phyloP scores from a whole-genome alignment of 108 stramenopile genomes.

The Nitzschia palea region DNA sequence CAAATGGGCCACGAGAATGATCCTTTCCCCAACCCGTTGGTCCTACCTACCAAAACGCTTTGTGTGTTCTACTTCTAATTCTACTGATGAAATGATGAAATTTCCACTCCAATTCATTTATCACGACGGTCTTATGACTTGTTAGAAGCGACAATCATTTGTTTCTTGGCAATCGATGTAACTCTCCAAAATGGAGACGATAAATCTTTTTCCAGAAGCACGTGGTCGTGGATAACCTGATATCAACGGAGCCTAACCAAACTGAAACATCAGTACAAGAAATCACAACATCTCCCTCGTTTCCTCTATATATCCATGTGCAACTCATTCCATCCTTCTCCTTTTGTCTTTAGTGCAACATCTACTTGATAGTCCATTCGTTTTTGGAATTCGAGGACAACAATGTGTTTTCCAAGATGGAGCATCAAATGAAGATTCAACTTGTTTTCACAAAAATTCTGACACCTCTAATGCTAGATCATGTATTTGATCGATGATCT shows the following conservation, averaged over 20 bases:
- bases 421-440: slow-evolving; percentile 36
- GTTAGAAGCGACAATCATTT: slow-evolving; percentile 17
- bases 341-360: background rate
- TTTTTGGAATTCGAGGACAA: background rate
- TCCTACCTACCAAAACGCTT: background rate
- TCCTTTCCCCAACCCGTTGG: background rate
- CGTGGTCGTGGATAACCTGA: slow-evolving; percentile 29
- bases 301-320: background rate
- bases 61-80: too few species aligned
- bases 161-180: background rate
- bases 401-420: background rate
- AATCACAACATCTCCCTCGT: background rate
- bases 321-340: background rate
- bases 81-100: slow-evolving; percentile 22
- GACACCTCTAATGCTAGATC: slow-evolving; percentile 57
- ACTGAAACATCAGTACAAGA: slow-evolving; percentile 17
- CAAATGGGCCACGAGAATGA: too few species aligned
- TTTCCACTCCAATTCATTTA: slow-evolving; percentile 11
- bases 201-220: background rate
- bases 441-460: slow-evolving; percentile 33
- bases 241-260: slow-evolving; percentile 30
- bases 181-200: slow-evolving; percentile 29
- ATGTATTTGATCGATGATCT: slow-evolving; percentile 43
- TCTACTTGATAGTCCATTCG: background rate
- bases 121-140: slow-evolving; percentile 58